phyloP scores from a whole-genome alignment of 768 basidiomycete genomes.

The Tylopilus vinaceipallidus region DNA sequence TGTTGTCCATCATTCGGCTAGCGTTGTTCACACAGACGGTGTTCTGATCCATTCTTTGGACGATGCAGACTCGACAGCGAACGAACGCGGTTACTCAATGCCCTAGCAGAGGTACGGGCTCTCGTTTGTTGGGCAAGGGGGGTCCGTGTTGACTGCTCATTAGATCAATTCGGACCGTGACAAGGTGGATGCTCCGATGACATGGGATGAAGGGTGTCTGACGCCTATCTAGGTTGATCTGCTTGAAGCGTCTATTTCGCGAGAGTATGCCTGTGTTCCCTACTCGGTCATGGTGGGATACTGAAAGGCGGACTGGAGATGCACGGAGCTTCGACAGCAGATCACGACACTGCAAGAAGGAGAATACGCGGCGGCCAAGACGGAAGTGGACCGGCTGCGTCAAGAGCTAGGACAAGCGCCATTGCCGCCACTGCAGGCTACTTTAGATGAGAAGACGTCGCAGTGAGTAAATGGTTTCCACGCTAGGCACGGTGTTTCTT shows the following conservation, averaged over 20 bases:
- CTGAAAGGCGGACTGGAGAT: conserved; percentile 40
- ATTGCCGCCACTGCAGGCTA: conserved; percentile 67
- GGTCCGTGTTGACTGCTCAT: conserved; percentile 12
- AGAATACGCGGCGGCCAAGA: conserved; percentile 72
- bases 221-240: conserved; percentile 54
- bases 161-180: conserved; percentile 83
- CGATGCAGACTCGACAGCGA: conserved; percentile 69
- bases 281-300: background rate
- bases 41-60: conserved; percentile 13
- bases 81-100: conserved; percentile 62
- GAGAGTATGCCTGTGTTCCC: conserved; percentile 51
- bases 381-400: conserved; percentile 73
- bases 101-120: conserved; percentile 62
- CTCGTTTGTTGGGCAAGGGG: conserved; percentile 4
- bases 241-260: conserved; percentile 60
- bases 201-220: conserved; percentile 5
- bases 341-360: conserved; percentile 69
- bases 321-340: conserved; percentile 61
- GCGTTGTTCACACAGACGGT: background rate
- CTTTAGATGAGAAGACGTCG: conserved; percentile 65
- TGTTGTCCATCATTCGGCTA: too few species aligned
- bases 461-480: conserved; percentile 40
- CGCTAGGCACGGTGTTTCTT: conserved; percentile 6
- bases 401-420: conserved; percentile 75
- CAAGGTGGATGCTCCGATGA: conserved; percentile 41